Evolutionary conservation across 768 basidiomycete genomes (phyloP).

Genomic region (Infundibulicybe gibba): DNA sequence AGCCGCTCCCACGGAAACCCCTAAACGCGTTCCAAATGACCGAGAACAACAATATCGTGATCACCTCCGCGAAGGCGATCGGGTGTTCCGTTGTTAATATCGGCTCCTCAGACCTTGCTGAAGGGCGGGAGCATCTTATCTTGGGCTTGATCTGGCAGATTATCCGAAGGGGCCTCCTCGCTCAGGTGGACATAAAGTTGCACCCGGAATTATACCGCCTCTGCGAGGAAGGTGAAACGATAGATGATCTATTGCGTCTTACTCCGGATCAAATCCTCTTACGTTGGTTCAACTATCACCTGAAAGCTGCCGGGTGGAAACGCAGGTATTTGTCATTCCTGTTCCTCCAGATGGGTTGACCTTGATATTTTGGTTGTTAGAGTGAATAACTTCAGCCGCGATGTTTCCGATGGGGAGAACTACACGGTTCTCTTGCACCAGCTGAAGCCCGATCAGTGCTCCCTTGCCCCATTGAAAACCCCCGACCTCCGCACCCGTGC

Average conservation of each 20-base stretch:
- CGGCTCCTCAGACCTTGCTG: slow-evolving; percentile 87
- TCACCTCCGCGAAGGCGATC: slow-evolving; percentile 96
- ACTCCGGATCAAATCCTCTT: slow-evolving; percentile 97
- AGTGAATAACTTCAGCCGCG: slow-evolving; percentile 96
- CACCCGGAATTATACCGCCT: slow-evolving; percentile 96
- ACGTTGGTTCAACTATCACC: slow-evolving; percentile 99
- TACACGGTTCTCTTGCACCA: slow-evolving; percentile 96
- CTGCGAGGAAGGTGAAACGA: slow-evolving; percentile 95
- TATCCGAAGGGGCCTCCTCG: slow-evolving; percentile 89
- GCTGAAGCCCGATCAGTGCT: slow-evolving; percentile 91
- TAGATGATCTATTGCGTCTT: slow-evolving; percentile 89
- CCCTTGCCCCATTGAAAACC: slow-evolving; percentile 86
- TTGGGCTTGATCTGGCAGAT: slow-evolving; percentile 99
- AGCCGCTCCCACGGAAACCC: slow-evolving; percentile 71
- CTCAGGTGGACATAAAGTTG: slow-evolving; percentile 96
- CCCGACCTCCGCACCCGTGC: slow-evolving; percentile 79
- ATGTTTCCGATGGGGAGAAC: slow-evolving; percentile 97
- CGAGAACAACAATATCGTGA: slow-evolving; percentile 99
- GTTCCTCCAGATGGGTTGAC: background rate
- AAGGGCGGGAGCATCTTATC: slow-evolving; percentile 94
- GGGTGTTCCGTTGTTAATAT: slow-evolving; percentile 99
- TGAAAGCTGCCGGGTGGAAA: slow-evolving; percentile 93
- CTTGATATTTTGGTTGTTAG: slow-evolving; percentile 32
- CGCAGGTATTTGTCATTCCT: slow-evolving; percentile 48
- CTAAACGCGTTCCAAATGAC: slow-evolving; percentile 99